Evolutionary conservation across 331 rosid genomes (phyloP).

Genomic region (Phaseolus coccineus): DNA sequence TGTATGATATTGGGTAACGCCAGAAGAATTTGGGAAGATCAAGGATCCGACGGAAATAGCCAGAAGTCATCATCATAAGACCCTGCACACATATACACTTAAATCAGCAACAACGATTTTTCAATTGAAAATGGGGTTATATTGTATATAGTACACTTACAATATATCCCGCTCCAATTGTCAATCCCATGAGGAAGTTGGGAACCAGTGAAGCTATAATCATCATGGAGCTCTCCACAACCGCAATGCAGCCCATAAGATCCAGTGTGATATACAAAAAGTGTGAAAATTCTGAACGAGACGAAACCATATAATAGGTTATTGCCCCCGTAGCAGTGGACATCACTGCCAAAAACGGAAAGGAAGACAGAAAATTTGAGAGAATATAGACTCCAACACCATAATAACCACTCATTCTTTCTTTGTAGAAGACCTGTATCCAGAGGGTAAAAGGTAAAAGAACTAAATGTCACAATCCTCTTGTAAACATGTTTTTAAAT

Average conservation of each 20-base stretch:
- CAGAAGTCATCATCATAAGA: slow-evolving; percentile 91
- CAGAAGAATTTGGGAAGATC: slow-evolving; percentile 84
- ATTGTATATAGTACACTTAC: slow-evolving; percentile 49
- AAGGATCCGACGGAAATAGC: slow-evolving; percentile 71
- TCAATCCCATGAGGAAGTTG: slow-evolving; percentile 87
- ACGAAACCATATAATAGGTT: slow-evolving; percentile 80
- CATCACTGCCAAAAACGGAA: slow-evolving; percentile 81
- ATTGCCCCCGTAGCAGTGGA: slow-evolving; percentile 70
- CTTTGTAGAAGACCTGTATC: slow-evolving; percentile 76
- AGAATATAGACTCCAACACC: slow-evolving; percentile 76
- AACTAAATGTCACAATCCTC: not conserved
- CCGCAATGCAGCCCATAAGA: slow-evolving; percentile 71
- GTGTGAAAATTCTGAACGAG: slow-evolving; percentile 60
- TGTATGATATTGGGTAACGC: slow-evolving; percentile 88
- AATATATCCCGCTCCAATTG: slow-evolving; percentile 88
- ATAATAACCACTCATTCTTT: slow-evolving; percentile 79
- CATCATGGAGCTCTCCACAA: slow-evolving; percentile 95
- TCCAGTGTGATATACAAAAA: slow-evolving; percentile 65
- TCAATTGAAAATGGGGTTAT: not conserved
- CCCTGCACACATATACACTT: slow-evolving; percentile 57
- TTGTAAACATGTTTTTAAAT: not conserved
- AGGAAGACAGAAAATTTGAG: slow-evolving; percentile 88
- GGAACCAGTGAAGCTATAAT: slow-evolving; percentile 93
- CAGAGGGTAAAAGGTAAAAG: not conserved
- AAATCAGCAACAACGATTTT: slow-evolving; percentile 16